Conservation (phyloP, 208 protist genomes). For the Crithidia thermophila region DNA sequence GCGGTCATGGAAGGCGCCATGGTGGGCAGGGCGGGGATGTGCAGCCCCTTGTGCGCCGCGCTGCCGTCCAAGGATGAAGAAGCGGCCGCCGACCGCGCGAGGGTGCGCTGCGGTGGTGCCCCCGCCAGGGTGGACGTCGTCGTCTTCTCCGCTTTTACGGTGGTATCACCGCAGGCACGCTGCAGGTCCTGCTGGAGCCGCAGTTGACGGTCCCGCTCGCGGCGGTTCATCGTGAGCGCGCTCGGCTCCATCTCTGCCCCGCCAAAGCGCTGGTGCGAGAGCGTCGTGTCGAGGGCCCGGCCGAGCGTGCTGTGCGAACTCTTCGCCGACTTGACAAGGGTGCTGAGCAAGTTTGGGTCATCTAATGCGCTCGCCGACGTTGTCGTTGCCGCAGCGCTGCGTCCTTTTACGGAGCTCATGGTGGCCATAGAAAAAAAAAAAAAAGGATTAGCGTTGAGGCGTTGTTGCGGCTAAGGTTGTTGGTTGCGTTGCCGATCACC, state of each 20-base stretch:
- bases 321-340: slow-evolving; percentile 53
- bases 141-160: not conserved
- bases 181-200: slow-evolving; percentile 58
- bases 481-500: no score
- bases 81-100: not conserved
- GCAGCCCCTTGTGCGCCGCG: slow-evolving; percentile 23
- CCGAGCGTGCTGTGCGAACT: slow-evolving; percentile 67
- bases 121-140: not conserved
- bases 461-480: not conserved
- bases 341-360: slow-evolving; percentile 50
- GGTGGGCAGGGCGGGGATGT: slow-evolving; percentile 62
- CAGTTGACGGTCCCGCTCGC: slow-evolving; percentile 46
- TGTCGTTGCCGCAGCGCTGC: not conserved
- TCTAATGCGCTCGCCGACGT: slow-evolving; percentile 33
- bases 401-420: not conserved
- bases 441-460: no score
- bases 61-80: not conserved
- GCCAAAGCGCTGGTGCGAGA: slow-evolving; percentile 46
- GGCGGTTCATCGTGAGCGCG: slow-evolving; percentile 52
- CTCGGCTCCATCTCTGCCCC: slow-evolving; percentile 40
- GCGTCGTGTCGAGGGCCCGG: slow-evolving; percentile 54
- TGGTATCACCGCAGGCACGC: slow-evolving; percentile 28
- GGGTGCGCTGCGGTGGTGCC: not conserved
- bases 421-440: slow-evolving; percentile 10
- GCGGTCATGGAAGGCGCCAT: slow-evolving; percentile 79